Percentiles rank a stretch among this genome's conserved stretches.
phyloP scores from a whole-genome alignment of 257 asterid species.

The Ilex asprella region DNA sequence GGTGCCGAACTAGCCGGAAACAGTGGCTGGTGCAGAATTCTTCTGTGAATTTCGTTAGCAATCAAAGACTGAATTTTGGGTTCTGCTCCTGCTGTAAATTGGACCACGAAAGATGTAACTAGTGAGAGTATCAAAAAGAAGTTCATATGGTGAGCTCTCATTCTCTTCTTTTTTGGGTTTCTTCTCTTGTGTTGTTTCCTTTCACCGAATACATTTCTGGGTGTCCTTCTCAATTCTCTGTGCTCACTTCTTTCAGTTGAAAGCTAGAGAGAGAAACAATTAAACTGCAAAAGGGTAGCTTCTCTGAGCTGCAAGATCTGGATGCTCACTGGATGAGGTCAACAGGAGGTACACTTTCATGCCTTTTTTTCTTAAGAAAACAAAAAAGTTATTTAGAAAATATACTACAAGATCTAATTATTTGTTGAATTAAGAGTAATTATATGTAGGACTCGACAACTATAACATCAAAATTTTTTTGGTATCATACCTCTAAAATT shows the following conservation, averaged over 20 bases:
- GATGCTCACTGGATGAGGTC: slow-evolving; percentile 28
- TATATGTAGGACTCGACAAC: too few species aligned
- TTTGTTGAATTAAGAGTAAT: too few species aligned
- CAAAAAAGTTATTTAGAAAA: too few species aligned
- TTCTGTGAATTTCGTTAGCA: slow-evolving; percentile 29
- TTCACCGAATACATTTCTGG: slow-evolving; percentile 48
- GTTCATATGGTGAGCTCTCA: slow-evolving; percentile 34
- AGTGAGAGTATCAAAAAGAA: slow-evolving; percentile 23
- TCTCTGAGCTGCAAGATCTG: slow-evolving; percentile 60
- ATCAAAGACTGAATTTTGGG: slow-evolving; percentile 19
- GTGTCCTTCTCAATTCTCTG: background rate
- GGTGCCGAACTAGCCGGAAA: slow-evolving; percentile 52
- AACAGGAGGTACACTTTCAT: slow-evolving; percentile 38
- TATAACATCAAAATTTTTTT: too few species aligned
- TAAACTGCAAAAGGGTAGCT: slow-evolving; percentile 52
- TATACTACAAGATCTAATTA: too few species aligned
- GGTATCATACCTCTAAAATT: too few species aligned
- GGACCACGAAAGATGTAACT: slow-evolving; percentile 16
- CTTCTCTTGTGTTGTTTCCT: slow-evolving; percentile 20
- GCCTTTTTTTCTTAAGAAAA: background rate
- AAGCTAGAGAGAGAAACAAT: slow-evolving; percentile 10
- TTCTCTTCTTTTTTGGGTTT: slow-evolving; percentile 26
- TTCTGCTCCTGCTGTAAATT: slow-evolving; percentile 9
- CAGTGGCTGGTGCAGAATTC: slow-evolving; percentile 81
- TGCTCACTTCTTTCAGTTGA: background rate